Evolutionary conservation across 1,284 basidiomycete species (phyloP).

Genomic region (Athelia sp.): DNA sequence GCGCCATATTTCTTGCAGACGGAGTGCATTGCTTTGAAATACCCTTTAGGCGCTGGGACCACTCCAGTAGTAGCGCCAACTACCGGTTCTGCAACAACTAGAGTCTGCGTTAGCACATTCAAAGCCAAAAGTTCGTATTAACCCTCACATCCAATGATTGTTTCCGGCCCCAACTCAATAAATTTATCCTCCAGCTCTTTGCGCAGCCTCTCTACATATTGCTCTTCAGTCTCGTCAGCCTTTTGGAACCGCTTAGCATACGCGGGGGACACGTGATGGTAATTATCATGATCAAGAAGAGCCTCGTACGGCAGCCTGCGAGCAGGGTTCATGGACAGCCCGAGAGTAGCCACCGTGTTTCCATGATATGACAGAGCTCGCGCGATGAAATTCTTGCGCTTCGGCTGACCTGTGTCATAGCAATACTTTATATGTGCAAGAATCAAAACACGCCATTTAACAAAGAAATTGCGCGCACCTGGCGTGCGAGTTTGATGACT

Average conservation of each 20-base stretch:
- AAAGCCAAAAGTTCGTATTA: background rate
- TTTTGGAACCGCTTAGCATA: constrained; percentile 75
- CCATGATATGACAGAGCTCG: constrained; percentile 25
- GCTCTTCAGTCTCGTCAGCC: constrained; percentile 64
- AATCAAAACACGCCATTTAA: constrained; percentile 5
- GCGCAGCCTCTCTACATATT: constrained; percentile 71
- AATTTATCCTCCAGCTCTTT: constrained; percentile 84
- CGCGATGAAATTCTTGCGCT: constrained; percentile 76
- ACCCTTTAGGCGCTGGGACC: constrained; percentile 71
- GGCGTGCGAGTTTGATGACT: constrained; percentile 73
- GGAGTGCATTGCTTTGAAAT: constrained; percentile 78
- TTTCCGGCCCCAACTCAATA: constrained; percentile 72
- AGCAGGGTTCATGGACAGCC: constrained; percentile 55
- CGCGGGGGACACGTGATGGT: constrained; percentile 83
- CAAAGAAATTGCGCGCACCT: constrained; percentile 35
- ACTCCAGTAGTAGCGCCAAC: constrained; percentile 81
- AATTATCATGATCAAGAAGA: constrained; percentile 58
- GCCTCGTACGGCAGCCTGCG: constrained; percentile 64
- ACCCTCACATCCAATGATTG: constrained; percentile 68
- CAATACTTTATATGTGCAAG: constrained; percentile 45
- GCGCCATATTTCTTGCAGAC: constrained; percentile 87
- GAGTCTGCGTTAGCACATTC: constrained; percentile 7
- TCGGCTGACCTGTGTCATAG: constrained; percentile 60
- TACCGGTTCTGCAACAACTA: constrained; percentile 80
- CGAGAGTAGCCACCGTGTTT: background rate